These are phyloP conservation scores for Kodamaea fungicola DNA, from an alignment of 1,139 yeast species.

Conservation along the genomic window DNA sequence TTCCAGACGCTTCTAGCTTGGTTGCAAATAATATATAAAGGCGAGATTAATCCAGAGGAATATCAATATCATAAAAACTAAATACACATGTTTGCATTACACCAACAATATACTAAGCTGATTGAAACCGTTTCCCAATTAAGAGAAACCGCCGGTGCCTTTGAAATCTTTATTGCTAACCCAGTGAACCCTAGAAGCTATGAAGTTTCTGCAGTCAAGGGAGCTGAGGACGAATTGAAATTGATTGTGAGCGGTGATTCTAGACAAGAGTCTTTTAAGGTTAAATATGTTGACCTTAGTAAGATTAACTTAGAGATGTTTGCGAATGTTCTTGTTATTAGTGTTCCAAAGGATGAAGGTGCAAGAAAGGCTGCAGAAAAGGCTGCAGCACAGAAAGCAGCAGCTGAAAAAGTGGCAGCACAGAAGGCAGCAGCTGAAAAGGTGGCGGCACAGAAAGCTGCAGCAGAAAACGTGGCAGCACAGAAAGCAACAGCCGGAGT, in stretches of 20 bases:
- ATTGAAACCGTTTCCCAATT: not conserved
- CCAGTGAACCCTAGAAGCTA: slow-evolving; percentile 6
- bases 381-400: slow-evolving; percentile 1
- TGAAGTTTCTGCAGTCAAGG: slow-evolving; percentile 6
- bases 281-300: slow-evolving; percentile 4
- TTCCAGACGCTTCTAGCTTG: slow-evolving; percentile 2
- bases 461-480: not conserved
- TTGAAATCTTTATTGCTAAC: slow-evolving; percentile 5
- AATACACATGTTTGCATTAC: not conserved
- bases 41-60: not conserved
- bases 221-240: slow-evolving; percentile 3
- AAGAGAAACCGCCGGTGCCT: slow-evolving; percentile 4
- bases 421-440: not conserved
- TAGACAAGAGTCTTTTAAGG: slow-evolving; percentile 3
- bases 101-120: not conserved
- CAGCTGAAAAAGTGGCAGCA: not conserved
- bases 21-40: not conserved
- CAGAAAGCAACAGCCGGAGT: not conserved
- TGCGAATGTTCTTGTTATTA: slow-evolving; percentile 4
- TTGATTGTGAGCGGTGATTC: slow-evolving; percentile 7
- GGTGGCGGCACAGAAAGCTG: not conserved
- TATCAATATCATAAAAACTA: not conserved
- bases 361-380: slow-evolving; percentile 1
- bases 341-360: slow-evolving; percentile 8
- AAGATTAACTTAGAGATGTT: slow-evolving; percentile 5